Evolutionary conservation across 192 early-diverging fungal species (phyloP).

Genomic region (Coemansia guatemalensis): DNA sequence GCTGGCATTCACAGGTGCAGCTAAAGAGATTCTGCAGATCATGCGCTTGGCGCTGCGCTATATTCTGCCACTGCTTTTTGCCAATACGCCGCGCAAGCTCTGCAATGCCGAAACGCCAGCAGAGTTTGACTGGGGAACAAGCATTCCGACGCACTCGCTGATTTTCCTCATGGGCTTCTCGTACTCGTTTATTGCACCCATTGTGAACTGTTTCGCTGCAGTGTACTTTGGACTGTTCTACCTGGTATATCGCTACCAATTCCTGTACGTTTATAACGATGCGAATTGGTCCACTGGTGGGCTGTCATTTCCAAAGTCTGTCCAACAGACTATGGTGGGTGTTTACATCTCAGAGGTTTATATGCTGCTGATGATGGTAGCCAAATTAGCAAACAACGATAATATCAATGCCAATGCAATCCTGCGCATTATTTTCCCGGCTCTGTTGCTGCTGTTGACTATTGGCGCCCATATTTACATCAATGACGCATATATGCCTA

Average conservation of each 20-base stretch:
- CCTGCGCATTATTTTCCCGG: conserved; percentile 53
- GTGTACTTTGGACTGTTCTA: conserved; percentile 76
- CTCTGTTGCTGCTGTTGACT: conserved; percentile 57
- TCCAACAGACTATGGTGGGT: conserved; percentile 67
- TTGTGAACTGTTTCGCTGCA: conserved; percentile 76
- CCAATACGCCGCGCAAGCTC: conserved; percentile 74
- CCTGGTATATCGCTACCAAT: conserved; percentile 81
- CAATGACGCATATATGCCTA: conserved; percentile 60
- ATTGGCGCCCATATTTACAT: conserved; percentile 57
- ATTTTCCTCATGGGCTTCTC: conserved; percentile 76
- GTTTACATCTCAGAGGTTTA: conserved; percentile 79
- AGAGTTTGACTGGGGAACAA: conserved; percentile 61
- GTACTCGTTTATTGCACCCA: conserved; percentile 78
- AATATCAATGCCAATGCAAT: conserved; percentile 48
- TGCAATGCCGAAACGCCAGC: conserved; percentile 57
- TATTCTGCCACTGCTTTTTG: conserved; percentile 59
- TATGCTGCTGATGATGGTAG: conserved; percentile 72
- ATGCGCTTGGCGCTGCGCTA: conserved; percentile 65
- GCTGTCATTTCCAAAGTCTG: conserved; percentile 62
- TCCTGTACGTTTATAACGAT: conserved; percentile 76
- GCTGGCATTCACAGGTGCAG: conserved; percentile 66
- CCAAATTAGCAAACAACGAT: conserved; percentile 38
- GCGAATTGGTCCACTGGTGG: conserved; percentile 63
- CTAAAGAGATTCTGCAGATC: conserved; percentile 71
- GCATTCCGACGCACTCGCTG: conserved; percentile 68